Percentiles rank a stretch among this genome's conserved stretches.
Evolutionary conservation across 2,329 filamentous ascomycete genomes (phyloP).

Genomic region (Exophiala viscosa): DNA sequence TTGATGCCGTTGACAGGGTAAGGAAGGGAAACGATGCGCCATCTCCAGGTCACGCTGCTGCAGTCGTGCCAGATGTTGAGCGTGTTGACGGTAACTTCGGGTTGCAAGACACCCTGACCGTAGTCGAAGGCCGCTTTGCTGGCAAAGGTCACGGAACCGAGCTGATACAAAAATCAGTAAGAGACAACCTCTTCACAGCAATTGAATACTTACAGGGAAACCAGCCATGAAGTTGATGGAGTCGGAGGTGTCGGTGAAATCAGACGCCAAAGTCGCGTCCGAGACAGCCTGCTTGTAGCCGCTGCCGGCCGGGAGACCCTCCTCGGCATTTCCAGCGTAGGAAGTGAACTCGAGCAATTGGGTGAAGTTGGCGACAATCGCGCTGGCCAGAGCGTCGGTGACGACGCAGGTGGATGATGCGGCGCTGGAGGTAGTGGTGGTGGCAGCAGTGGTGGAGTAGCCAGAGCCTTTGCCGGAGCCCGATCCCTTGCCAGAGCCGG

Average conservation of each 20-base stretch:
- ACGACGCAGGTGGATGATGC: conserved; percentile 15
- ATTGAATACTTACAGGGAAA: conserved; percentile 25
- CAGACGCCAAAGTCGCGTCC: conserved; percentile 15
- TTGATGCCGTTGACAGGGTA: conserved; percentile 27
- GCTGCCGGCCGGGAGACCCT: conserved; percentile 12
- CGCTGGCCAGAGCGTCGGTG: conserved; percentile 18
- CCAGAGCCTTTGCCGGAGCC: not conserved
- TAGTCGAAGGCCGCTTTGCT: conserved; percentile 24
- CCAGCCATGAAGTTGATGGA: conserved; percentile 30
- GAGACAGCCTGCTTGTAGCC: conserved; percentile 23
- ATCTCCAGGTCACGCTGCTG: conserved; percentile 27
- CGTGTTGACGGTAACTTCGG: conserved; percentile 18
- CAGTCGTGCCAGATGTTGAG: conserved; percentile 25
- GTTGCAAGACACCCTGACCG: conserved; percentile 19
- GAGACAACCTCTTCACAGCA: not conserved
- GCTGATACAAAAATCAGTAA: conserved; percentile 13
- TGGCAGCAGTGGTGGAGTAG: not conserved
- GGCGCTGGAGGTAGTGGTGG: not conserved
- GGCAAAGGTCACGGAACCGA: conserved; percentile 24
- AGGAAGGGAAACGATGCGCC: conserved; percentile 13
- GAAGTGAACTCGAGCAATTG: conserved; percentile 24
- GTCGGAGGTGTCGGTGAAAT: conserved; percentile 28
- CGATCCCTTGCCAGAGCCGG: not conserved
- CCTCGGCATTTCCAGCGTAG: conserved; percentile 10
- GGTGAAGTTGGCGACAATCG: conserved; percentile 23